Base-by-base conservation (phyloP, 1,284 basidiomycete genomes). In the Ustilago trichophora region DNA sequence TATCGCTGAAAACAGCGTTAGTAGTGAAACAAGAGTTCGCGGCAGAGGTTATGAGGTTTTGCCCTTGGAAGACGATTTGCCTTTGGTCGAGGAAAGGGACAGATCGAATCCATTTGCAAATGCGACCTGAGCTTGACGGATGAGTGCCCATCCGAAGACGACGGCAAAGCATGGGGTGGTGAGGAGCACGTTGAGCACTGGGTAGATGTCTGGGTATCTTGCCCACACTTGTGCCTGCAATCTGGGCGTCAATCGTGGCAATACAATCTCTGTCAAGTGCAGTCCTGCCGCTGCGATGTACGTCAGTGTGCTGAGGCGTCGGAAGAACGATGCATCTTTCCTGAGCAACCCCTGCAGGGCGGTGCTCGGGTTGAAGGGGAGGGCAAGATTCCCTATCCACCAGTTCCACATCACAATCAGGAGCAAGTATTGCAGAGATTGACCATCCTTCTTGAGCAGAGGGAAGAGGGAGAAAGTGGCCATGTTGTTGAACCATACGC, bases 391-490 rank as follows among this genome's bases (percentile, higher is more conserved):
- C 1, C 94, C 93, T 48, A 94, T 85, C 2, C 90, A 58, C 58
- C 87, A 86, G 77, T 95, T 96, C 92, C 92, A 97, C 3, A 91
- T 76, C 0, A 90, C 16, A 4, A 87, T 83, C 6, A 88, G 80
- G 0, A 87, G 87, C 22, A 90, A 55, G 66, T 92, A 93, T 79
- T 90, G 90, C 13, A 91, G 62, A 1, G 84, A 87, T n/a, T 91
- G 85, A 0, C 90, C 91, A 63, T 96, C 93, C 59, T 87, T 85
- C 71, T 88, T 88, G 24, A 96, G 83, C 21, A 96, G 82, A 0
- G 93, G 93, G 89, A 90, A 96, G 89, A 96, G 91, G 76, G 93
- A 64, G 42, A 95, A 95, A 2, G 90, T 86, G 11, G 89, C 91
- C n/a, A 92, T 86, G 73, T 95, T 92, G 79, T 92, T 92, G 22